Percentiles rank a stretch among this genome's conserved stretches.
Evolutionary conservation across 495 filamentous ascomycete species (phyloP).

Genomic region (Penicillium roqueforti): DNA sequence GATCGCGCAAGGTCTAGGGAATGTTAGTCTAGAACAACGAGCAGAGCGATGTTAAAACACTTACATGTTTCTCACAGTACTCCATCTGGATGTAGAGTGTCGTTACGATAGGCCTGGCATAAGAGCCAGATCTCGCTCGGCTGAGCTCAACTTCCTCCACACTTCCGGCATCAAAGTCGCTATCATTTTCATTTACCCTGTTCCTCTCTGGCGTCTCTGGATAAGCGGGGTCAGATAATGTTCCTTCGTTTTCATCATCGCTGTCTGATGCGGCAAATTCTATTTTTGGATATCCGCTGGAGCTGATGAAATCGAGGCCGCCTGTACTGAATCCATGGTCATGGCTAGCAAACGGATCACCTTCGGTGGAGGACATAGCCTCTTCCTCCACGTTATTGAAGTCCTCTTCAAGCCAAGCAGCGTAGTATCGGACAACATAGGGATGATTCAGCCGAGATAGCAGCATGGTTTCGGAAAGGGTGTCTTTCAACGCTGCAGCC

Average conservation of each 20-base stretch:
- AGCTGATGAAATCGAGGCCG: conserved; percentile 90
- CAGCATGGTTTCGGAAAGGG: conserved; percentile 86
- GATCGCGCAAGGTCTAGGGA: conserved; percentile 76
- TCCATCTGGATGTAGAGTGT: conserved; percentile 92
- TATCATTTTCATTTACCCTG: background rate
- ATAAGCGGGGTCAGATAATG: conserved; percentile 26
- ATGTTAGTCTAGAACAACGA: conserved; percentile 12
- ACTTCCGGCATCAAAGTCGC: conserved; percentile 14
- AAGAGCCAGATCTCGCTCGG: conserved; percentile 36
- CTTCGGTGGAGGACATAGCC: conserved; percentile 55
- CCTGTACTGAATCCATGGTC: conserved; percentile 70
- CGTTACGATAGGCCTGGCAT: conserved; percentile 44
- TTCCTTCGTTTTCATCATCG: conserved; percentile 52
- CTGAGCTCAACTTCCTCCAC: conserved; percentile 30
- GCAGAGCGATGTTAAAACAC: conserved; percentile 16
- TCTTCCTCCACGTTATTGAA: conserved; percentile 51
- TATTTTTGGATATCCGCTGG: conserved; percentile 73
- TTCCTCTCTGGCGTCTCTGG: conserved; percentile 23
- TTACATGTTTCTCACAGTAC: conserved; percentile 87
- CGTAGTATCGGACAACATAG: conserved; percentile 92
- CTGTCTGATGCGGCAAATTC: conserved; percentile 69
- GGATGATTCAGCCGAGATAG: conserved; percentile 91
- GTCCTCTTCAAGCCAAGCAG: conserved; percentile 88
- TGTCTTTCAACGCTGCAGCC: conserved; percentile 71
- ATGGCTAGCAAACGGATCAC: conserved; percentile 34